Evolutionary conservation across 169 alveolate species (phyloP), one percentile per base, ranked within the genome.

Genomic region (Theileria orientalis): DNA sequence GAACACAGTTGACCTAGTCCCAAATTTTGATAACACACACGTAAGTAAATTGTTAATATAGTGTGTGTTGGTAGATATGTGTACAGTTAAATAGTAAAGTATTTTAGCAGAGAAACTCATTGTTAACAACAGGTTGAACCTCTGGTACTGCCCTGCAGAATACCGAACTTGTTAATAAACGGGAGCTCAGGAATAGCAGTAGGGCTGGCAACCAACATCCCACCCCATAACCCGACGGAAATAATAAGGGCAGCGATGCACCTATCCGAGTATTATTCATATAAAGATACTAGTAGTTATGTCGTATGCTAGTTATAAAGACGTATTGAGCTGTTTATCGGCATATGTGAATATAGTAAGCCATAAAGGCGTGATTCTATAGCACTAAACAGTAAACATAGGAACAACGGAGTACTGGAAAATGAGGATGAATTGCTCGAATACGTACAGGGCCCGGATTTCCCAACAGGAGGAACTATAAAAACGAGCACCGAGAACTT

Each of bases 171-270:
- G 37, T 85, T 92, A 76, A 70, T 92, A 30, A 90, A 92, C 71
- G 95, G 95, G 1, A 75, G 92, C 19, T 83, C 94, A 0, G 95
- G 95, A 13, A 90, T 92, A 40, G 95, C 95, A 14, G 95, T 92
- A 6, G 94, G 95, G 14, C 68, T 92, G 72, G 91, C 93, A 27
- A 90, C 94, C 32, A 91, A 76, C 63, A 85, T 92, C 14, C 95
- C 94, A 5, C 92, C 93, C 8, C 95, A 92, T 54, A 92, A 92
- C 59, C 83, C 92, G 33, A 69, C 64, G 33, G 95, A 92, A 61
- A 84, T 92, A 37, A 60, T 86, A 14, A 70, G 61, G 25, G 89
- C 94, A 3, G 71, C 92, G 14, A 83, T 87, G 9, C 69, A 75
- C 8, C 69, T 84, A 76, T 76, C 87, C 29, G 40, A 61, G 89